A percentile compares a stretch with the other conserved stretches of the same genome.
Conservation (phyloP, 2,329 filamentous ascomycete species). For the Rhinocladiella similis region DNA sequence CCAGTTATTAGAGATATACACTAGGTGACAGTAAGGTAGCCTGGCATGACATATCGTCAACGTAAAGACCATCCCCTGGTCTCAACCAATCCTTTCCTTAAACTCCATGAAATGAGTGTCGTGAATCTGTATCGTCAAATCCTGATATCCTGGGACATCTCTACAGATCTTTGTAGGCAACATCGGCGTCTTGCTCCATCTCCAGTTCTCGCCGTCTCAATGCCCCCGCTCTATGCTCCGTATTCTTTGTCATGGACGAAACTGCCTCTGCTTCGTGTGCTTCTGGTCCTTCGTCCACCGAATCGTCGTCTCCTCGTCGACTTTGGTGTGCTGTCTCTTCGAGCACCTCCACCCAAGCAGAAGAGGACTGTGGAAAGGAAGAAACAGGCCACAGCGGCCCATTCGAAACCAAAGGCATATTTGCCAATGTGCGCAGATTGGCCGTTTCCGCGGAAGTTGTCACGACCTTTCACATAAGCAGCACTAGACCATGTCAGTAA, state of each 20-base stretch:
- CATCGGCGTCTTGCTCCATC: background rate
- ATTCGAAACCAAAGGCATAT: conserved; percentile 63
- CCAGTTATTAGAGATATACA: conserved; percentile 20
- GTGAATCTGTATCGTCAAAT: background rate
- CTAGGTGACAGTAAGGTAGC: conserved; percentile 7
- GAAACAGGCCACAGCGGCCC: conserved; percentile 57
- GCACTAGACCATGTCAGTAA: conserved; percentile 45
- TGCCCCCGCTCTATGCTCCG: conserved; percentile 9
- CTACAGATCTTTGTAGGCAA: conserved; percentile 1
- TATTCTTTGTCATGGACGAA: conserved; percentile 34
- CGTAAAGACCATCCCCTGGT: conserved; percentile 9
- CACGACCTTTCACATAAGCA: conserved; percentile 59
- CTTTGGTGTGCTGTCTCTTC: conserved; percentile 9
- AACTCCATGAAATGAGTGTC: conserved; percentile 6
- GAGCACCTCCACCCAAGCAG: conserved; percentile 47
- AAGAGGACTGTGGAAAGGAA: conserved; percentile 59
- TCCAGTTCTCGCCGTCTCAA: background rate
- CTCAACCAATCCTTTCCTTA: conserved; percentile 3
- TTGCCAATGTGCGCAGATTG: conserved; percentile 53
- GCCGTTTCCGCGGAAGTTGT: conserved; percentile 54
- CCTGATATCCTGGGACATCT: background rate
- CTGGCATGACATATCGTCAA: conserved; percentile 15
- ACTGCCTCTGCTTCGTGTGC: conserved; percentile 31
- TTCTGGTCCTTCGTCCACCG: conserved; percentile 26
- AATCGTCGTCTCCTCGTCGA: conserved; percentile 13